Evolutionary conservation across 805 yeast genomes (phyloP).

Genomic region (Candida parachauliodes): DNA sequence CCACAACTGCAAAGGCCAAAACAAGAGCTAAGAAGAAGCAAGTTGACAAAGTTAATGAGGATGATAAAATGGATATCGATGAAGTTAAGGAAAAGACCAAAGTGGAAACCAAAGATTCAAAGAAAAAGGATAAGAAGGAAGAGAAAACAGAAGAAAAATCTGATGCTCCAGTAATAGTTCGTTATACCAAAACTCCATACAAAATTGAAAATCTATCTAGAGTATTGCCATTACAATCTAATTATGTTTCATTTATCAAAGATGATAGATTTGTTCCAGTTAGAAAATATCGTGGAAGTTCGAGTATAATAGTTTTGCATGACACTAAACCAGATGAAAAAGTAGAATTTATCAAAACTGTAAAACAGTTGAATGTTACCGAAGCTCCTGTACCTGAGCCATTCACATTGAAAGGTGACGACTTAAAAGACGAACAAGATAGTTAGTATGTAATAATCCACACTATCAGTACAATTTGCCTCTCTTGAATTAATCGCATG

Average conservation of each 20-base stretch:
- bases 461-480: no score
- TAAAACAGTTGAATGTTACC: conserved; percentile 69
- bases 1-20: conserved; percentile 92
- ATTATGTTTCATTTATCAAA: conserved; percentile 72
- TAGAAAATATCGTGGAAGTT: conserved; percentile 64
- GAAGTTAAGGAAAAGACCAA: conserved; percentile 18
- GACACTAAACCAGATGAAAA: conserved; percentile 63
- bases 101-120: conserved; percentile 12
- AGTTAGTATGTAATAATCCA: no score
- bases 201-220: conserved; percentile 77
- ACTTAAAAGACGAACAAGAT: conserved; percentile 39
- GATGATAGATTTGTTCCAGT: conserved; percentile 79
- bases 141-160: conserved; percentile 16
- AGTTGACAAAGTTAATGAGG: conserved; percentile 47
- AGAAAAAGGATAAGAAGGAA: conserved; percentile 30
- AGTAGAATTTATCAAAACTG: conserved; percentile 69
- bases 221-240: conserved; percentile 84
- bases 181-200: conserved; percentile 62
- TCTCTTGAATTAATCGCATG: conserved; percentile 2
- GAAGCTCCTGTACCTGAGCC: conserved; percentile 76
- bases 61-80: conserved; percentile 43
- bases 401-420: conserved; percentile 57
- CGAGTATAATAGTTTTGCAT: conserved; percentile 69
- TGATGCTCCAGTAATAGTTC: conserved; percentile 38
- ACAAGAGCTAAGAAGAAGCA: conserved; percentile 76